Base-by-base conservation (phyloP, 1,139 yeast species). In the Arxiozyma bovina region DNA sequence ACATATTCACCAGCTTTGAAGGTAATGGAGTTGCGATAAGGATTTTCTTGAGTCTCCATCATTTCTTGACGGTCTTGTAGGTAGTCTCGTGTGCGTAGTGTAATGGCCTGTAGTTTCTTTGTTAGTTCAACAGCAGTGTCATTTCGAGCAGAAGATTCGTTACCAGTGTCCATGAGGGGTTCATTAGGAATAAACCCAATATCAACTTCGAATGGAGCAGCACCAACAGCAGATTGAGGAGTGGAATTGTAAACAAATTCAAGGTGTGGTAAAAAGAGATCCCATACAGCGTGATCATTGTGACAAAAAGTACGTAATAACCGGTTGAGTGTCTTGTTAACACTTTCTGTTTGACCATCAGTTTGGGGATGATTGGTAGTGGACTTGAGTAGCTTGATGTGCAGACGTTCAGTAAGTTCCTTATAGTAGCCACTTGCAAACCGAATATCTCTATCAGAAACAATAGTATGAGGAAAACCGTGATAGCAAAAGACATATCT, bases 1-100 rank as follows among this genome's bases (percentile, higher is more conserved):
- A 89, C 87, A 69, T 78, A 85, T 73, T 93, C 98, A 73, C 91
- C 93, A 50, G 91, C 96, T 9, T 98, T 93, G 74, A 93, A 93
- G 21, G 97, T 93, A 56, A 91, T 98, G 54, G 98, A n/a, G 74
- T 91, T 98, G 59, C 98, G 98, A 12, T 17, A 20, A 5, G 27
- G 34, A 43, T 57, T 57, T 12, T 45, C 27, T 12, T 42, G 23
- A 15, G n/a, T 11, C 30, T 57, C 56, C 54, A 51, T 53, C 7
- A 20, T 21, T 12, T 21, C 54, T 38, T 45, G 55, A n/a, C 46
- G 34, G 20, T 48, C 50, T n/a, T 27, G 9, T 43, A 56, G 38
- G 6, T 41, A 45, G 30, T 57, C 59, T 4, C 30, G 6, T 1
- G 30, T 43, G 2, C 45, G 18, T 9, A 23, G 18, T 5, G 27